These are phyloP conservation scores for Xylariomycetidae sp. DNA, from an alignment of 2,329 filamentous ascomycete species.

Conservation along the genomic window DNA sequence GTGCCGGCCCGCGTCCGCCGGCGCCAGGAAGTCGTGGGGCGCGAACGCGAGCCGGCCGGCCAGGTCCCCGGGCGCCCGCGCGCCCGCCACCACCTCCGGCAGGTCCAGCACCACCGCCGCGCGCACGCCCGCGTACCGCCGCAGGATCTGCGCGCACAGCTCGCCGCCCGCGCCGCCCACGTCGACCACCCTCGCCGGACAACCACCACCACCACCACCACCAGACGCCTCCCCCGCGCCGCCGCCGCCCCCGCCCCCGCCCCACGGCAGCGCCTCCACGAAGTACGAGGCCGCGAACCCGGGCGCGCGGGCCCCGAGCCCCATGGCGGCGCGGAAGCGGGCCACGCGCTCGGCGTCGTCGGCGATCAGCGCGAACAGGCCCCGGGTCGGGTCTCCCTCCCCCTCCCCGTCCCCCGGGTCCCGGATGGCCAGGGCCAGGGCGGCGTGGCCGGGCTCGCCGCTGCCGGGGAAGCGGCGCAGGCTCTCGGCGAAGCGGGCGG, in stretches of 20 bases:
- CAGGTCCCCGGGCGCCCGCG: conserved; percentile 14
- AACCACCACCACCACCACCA: too few species aligned
- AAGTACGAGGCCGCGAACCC: conserved; percentile 15
- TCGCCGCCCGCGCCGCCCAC: conserved; percentile 22
- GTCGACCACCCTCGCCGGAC: conserved; percentile 19
- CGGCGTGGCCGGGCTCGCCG: conserved; percentile 21
- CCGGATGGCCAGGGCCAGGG: conserved; percentile 11
- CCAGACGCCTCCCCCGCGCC: too few species aligned
- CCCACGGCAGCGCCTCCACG: conserved; percentile 21
- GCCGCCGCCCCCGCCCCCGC: conserved; percentile 9
- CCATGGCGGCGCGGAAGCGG: conserved; percentile 21
- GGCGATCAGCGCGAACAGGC: conserved; percentile 19
- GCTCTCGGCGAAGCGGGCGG: conserved; percentile 13
- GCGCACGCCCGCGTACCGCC: conserved; percentile 11
- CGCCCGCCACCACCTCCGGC: conserved; percentile 19
- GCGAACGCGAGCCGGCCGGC: conserved; percentile 14
- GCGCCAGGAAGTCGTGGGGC: conserved; percentile 18
- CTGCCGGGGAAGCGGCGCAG: conserved; percentile 17
- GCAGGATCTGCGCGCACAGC: conserved; percentile 15
- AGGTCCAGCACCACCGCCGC: conserved; percentile 16
- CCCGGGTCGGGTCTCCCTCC: conserved; percentile 13
- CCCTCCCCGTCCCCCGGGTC: conserved; percentile 6
- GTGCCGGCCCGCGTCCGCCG: conserved; percentile 13
- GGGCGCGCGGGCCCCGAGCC: conserved; percentile 12
- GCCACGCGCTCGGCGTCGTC: conserved; percentile 16